A percentile compares a stretch with the other conserved stretches of the same genome.
Evolutionary conservation across 2,329 filamentous ascomycete genomes (phyloP).

Genomic region (Verticillium zaregamsianum): DNA sequence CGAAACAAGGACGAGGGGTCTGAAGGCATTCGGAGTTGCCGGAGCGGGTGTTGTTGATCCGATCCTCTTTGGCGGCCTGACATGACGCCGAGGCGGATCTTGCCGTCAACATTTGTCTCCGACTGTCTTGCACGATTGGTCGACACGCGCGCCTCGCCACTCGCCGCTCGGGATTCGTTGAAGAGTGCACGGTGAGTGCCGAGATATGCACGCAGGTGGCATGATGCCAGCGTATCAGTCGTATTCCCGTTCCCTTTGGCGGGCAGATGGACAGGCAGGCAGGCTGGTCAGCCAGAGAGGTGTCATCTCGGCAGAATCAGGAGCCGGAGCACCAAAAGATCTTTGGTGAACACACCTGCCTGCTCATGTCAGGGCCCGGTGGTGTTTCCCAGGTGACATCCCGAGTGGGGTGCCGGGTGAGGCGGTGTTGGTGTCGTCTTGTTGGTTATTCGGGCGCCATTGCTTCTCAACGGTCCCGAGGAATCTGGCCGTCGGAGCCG

Average conservation of each 20-base stretch:
- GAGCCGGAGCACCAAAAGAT: background rate
- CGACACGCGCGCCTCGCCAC: background rate
- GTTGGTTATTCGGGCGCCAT: background rate
- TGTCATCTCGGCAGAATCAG: background rate
- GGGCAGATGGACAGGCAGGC: background rate
- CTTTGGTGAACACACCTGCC: background rate
- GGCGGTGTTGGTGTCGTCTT: background rate
- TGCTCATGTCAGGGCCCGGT: background rate
- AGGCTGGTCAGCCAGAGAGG: background rate
- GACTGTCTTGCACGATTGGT: background rate
- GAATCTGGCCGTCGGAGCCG: background rate
- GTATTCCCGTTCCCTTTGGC: background rate
- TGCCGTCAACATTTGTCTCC: background rate
- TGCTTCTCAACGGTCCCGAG: background rate
- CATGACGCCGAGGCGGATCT: background rate
- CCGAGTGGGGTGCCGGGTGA: background rate
- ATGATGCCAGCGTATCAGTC: background rate
- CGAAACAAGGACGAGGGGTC: background rate
- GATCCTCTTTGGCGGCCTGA: background rate
- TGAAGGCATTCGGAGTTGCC: background rate
- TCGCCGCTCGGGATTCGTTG: background rate
- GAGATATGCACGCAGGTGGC: background rate
- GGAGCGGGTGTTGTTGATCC: background rate
- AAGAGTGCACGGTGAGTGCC: background rate
- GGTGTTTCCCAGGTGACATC: background rate